Evolutionary conservation across 306 rosid species (phyloP).

Genomic region (Neltuma alba): DNA sequence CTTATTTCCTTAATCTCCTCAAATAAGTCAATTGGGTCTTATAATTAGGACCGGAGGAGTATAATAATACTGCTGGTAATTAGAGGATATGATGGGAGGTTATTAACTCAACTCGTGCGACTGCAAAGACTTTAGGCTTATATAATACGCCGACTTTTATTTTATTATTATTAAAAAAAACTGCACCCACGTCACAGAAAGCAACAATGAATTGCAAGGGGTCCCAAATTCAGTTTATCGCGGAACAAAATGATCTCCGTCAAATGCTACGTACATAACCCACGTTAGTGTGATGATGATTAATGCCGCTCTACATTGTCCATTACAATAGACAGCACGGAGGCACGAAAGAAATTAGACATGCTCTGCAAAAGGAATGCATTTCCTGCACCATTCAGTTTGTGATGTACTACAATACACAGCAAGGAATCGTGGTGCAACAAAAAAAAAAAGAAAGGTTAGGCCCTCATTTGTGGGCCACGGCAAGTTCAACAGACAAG

Average conservation of each 20-base stretch:
- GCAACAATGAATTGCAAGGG: not conserved
- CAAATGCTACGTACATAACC: not conserved
- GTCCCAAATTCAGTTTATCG: not conserved
- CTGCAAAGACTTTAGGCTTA: no score
- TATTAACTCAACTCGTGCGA: no score
- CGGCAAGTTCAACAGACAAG: constrained; percentile 81
- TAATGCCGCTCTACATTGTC: constrained; percentile 28
- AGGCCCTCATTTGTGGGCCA: constrained; percentile 43
- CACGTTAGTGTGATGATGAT: not conserved
- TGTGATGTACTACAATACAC: constrained; percentile 19
- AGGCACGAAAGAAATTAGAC: not conserved
- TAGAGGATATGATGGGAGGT: no score
- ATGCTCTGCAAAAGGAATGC: not conserved
- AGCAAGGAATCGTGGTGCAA: constrained; percentile 1
- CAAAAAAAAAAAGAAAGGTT: no score
- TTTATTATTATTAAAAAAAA: not conserved
- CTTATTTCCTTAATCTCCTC: no score
- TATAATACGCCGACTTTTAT: no score
- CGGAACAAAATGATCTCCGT: not conserved
- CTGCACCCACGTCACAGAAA: not conserved
- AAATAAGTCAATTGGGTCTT: no score
- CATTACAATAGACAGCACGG: not conserved
- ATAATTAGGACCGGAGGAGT: no score
- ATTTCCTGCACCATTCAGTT: constrained; percentile 29
- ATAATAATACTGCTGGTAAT: no score